phyloP scores from a whole-genome alignment of 192 early-diverging fungal genomes.

The Kickxella alabastrina region DNA sequence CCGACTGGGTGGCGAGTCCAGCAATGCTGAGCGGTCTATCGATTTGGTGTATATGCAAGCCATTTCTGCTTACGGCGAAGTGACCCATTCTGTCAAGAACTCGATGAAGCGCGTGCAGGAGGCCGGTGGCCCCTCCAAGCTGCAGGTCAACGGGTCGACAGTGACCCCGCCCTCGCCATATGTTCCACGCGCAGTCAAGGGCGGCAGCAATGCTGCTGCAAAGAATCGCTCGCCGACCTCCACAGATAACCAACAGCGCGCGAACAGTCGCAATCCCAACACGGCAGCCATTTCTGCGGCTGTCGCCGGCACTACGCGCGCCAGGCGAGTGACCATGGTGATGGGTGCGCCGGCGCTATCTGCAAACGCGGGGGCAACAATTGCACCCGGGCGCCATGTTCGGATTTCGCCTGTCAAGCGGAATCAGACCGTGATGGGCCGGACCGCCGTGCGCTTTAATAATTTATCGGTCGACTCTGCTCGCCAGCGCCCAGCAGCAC shows the following conservation, averaged over 20 bases:
- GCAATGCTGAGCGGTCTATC: conserved; percentile 7
- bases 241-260: not conserved
- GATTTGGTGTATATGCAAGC: conserved; percentile 50
- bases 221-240: too few species aligned
- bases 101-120: conserved; percentile 34
- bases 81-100: conserved; percentile 24
- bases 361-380: not conserved
- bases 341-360: conserved; percentile 4
- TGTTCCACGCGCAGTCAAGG: conserved; percentile 15
- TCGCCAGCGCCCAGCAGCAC: conserved; percentile 3
- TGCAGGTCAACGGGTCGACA: conserved; percentile 30
- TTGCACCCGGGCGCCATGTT: conserved; percentile 10
- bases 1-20: not conserved
- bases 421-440: conserved; percentile 13
- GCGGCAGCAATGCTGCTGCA: not conserved
- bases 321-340: conserved; percentile 9
- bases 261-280: conserved; percentile 15
- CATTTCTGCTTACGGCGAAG: conserved; percentile 39
- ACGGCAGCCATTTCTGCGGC: conserved; percentile 38
- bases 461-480: not conserved
- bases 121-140: conserved; percentile 30
- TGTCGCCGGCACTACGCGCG: conserved; percentile 42
- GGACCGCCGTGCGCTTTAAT: conserved; percentile 23
- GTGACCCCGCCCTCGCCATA: conserved; percentile 40
- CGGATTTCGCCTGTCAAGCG: conserved; percentile 23